These are phyloP conservation scores for Leptomonas seymouri DNA, from an alignment of 208 protist genomes.

Conservation along the genomic window DNA sequence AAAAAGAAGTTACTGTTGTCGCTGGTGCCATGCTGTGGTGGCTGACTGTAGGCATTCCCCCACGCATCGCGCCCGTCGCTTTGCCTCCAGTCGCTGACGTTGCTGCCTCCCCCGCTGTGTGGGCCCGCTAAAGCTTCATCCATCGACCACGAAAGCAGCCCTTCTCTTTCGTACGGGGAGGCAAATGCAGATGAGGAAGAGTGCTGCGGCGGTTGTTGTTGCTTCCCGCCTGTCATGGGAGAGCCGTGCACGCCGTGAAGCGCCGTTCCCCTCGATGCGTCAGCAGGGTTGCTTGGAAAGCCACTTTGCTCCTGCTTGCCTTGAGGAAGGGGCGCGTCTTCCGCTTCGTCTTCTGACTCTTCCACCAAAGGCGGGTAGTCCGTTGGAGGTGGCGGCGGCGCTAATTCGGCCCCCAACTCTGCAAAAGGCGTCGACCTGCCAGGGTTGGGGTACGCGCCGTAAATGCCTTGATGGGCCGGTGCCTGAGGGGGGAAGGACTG, in stretches of 20 bases:
- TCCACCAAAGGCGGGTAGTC: conserved; percentile 29
- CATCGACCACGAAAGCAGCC: conserved; percentile 30
- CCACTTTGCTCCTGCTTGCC: conserved; percentile 15
- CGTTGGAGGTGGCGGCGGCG: not conserved
- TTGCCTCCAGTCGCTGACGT: not conserved
- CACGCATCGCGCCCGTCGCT: not conserved
- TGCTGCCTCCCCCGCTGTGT: not conserved
- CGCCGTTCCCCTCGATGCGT: too few species aligned
- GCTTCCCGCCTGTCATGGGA: not conserved
- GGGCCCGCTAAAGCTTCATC: not conserved
- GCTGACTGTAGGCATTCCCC: not conserved
- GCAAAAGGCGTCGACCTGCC: conserved; percentile 1
- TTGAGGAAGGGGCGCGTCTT: not conserved
- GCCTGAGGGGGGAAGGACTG: not conserved
- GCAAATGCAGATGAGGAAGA: not conserved
- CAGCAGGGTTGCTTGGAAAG: too few species aligned
- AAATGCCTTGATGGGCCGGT: not conserved
- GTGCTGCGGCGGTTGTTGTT: conserved; percentile 5
- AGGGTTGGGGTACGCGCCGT: not conserved
- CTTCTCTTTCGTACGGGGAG: conserved; percentile 9
- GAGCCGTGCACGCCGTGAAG: conserved; percentile 7
- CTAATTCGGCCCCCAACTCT: not conserved
- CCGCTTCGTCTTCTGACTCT: conserved; percentile 18
- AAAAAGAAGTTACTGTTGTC: not conserved
- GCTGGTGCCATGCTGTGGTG: not conserved